A percentile compares a stretch with the other conserved stretches of the same genome.
Evolutionary conservation across 2,329 filamentous ascomycete species (phyloP).

Genomic region (Penicillium aurantiogriseum): DNA sequence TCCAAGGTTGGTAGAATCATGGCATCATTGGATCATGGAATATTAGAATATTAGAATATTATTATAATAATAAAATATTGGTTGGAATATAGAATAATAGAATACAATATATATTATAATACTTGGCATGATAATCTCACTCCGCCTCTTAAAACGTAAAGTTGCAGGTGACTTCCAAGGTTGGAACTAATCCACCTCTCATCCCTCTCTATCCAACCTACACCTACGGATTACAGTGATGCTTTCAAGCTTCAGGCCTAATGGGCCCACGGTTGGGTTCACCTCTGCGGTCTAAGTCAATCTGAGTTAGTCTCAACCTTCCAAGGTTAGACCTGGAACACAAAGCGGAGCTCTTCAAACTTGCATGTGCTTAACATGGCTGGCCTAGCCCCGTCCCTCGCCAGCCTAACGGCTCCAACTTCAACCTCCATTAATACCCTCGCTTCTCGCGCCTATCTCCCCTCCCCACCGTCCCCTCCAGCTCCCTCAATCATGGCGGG

Average conservation of each 20-base stretch:
- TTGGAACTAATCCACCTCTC: not conserved
- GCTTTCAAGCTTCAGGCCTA: conserved; percentile 1
- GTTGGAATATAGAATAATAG: not conserved
- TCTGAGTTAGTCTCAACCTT: conserved; percentile 1
- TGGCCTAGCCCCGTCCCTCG: conserved; percentile 21
- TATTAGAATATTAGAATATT: not conserved
- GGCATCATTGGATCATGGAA: not conserved
- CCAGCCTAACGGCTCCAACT: conserved; percentile 21
- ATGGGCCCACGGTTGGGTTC: conserved; percentile 4
- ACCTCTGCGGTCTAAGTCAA: conserved; percentile 1
- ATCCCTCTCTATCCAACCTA: not conserved
- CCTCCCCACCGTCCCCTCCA: conserved; percentile 30
- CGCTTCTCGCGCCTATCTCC: conserved; percentile 19
- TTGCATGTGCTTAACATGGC: conserved; percentile 12
- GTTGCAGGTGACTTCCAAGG: not conserved
- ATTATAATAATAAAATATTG: not conserved
- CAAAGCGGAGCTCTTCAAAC: conserved; percentile 17
- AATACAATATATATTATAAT: not conserved
- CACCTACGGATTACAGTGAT: conserved; percentile 1
- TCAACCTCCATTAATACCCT: conserved; percentile 10
- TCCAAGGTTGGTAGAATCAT: too few relatives aligned
- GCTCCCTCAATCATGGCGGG: conserved; percentile 42
- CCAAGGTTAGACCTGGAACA: conserved; percentile 3
- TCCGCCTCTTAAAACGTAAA: not conserved
- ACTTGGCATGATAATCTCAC: not conserved